phyloP scores from a whole-genome alignment of 129 eudicot species.

The Centella asiatica region DNA sequence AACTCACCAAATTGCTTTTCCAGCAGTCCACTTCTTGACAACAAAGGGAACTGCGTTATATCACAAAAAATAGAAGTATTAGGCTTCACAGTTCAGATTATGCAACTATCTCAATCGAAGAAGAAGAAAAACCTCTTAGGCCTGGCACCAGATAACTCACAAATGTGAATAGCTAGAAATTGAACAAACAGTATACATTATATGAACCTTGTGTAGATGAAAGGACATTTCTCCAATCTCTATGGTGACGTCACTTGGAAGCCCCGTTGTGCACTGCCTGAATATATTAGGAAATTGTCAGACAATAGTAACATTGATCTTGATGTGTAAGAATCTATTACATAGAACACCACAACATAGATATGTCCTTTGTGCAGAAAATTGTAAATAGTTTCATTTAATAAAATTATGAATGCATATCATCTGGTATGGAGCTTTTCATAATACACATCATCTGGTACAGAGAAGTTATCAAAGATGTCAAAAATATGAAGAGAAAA shows the following conservation, averaged over 20 bases:
- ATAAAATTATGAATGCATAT: too few relatives aligned
- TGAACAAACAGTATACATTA: neutral
- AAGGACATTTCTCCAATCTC: conserved; percentile 71
- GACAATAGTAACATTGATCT: neutral
- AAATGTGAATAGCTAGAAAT: neutral
- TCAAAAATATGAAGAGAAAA: neutral
- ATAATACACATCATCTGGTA: too few relatives aligned
- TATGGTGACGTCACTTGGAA: conserved; percentile 70
- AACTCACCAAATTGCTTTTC: conserved; percentile 47
- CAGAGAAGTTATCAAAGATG: neutral
- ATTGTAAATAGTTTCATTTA: too few relatives aligned
- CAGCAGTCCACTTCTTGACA: conserved; percentile 68
- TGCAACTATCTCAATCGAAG: neutral
- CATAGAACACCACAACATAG: too few relatives aligned
- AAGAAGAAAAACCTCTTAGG: neutral
- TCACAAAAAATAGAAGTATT: neutral
- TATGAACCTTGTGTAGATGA: conserved; percentile 74
- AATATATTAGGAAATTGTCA: conserved; percentile 1
- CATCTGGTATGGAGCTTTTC: too few relatives aligned
- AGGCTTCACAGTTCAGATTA: neutral
- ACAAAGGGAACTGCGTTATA: conserved; percentile 61
- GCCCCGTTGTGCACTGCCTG: conserved; percentile 83
- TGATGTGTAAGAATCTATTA: too few relatives aligned
- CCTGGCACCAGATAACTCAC: neutral
- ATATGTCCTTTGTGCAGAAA: too few relatives aligned